These are phyloP conservation scores for Xylaria grammica DNA, from an alignment of 495 filamentous ascomycete species.

Conservation along the genomic window DNA sequence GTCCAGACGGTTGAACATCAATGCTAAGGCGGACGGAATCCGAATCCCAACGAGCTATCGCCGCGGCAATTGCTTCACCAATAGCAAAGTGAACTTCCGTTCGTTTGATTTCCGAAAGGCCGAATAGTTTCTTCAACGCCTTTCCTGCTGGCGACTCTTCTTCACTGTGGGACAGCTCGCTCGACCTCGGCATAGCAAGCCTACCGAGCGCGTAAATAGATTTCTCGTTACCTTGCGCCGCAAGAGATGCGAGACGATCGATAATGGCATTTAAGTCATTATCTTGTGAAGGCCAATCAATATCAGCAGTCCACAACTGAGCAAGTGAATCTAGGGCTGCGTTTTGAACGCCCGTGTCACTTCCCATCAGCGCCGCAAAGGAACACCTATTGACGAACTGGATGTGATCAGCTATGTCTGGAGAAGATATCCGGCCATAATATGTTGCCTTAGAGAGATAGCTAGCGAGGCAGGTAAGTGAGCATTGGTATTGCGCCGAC, in stretches of 20 bases:
- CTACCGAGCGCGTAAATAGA: constrained; percentile 78
- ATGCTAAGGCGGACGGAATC: constrained; percentile 55
- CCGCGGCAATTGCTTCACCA: constrained; percentile 81
- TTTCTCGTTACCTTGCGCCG: constrained; percentile 81
- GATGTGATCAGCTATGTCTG: constrained; percentile 28
- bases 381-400: constrained; percentile 28
- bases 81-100: constrained; percentile 86
- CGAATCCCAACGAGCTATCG: constrained; percentile 77
- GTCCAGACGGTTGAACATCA: constrained; percentile 46
- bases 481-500: constrained; percentile 37
- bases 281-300: constrained; percentile 31
- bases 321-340: constrained; percentile 68
- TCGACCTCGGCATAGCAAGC: constrained; percentile 58
- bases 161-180: constrained; percentile 21
- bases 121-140: constrained; percentile 68
- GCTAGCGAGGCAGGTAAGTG: constrained; percentile 31
- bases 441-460: constrained; percentile 34
- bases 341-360: constrained; percentile 42
- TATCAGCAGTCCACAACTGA: constrained; percentile 71
- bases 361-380: constrained; percentile 28
- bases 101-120: constrained; percentile 79
- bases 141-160: constrained; percentile 36
- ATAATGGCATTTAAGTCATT: constrained; percentile 47
- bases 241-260: constrained; percentile 64
- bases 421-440: constrained; percentile 24